Evolutionary conservation across 208 protist species (phyloP), one percentile per base, ranked within the genome.

Genomic region (Acanthamoeba castellanii): DNA sequence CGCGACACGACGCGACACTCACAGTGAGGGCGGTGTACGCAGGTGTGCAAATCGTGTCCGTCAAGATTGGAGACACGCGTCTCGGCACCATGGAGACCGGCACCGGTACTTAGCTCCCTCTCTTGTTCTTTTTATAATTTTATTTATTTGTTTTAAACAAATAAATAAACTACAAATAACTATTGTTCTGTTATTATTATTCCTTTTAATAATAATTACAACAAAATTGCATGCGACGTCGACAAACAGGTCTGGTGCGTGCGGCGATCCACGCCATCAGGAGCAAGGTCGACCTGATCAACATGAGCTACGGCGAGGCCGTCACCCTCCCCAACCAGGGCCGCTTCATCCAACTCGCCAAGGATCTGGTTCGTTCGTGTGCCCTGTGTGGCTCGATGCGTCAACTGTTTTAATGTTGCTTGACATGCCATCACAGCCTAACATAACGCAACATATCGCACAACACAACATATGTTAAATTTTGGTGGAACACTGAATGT

Each of bases 11-110:
- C 27, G 16, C 16, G 61, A 37, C 30, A 14, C 30, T 5, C 70
- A 47, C 68, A n/a, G n/a, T n/a, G 32, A 37, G n/a, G 20, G 20
- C 64, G 64, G 30, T 37, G 16, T 70, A 50, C 20, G 42, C 96
- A 37, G 95, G 92, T 47, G 92, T 66, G 25, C 96, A 97, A 94
- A 97, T 98, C 30, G 90, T 98, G 3, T 96, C 93, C 4, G 64
- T 96, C 55, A 97, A 98, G 88, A 98, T 98, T 68, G 97, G 97
- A 37, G 97, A 98, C 96, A 95, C 88, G 20, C 95, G 96, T 16
- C 87, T 97, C 6, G 96, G 92, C 61, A 90, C 90, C 13, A 95
- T 94, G 94, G 97, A 96, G 72, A 96, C 93, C n/a, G 90, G 90
- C 55, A 82, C 64, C n/a, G 87, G 57, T 92, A 61, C 9, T 13